Base-by-base conservation (phyloP, 164 flowering plant species). In the Dillenia suffruticosa region DNA sequence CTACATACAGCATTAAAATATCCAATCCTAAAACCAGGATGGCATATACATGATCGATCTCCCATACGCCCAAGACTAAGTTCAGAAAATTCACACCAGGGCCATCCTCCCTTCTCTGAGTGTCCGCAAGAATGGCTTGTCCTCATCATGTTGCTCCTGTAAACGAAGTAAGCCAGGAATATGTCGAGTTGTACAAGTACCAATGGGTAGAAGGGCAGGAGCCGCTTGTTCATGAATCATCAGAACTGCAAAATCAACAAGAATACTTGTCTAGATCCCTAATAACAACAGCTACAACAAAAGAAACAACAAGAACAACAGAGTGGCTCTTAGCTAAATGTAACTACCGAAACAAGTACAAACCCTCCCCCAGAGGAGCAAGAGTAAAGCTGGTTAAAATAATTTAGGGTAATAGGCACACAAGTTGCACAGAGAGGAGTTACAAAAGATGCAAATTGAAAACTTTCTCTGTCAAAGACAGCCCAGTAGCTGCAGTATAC, bases 91-190 rank as follows among this genome's bases (percentile, higher is more conserved):
- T 14, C 69, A 68, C 64, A 88, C 97, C 89, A 70, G 79, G 24
- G 68, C 64, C 67, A 70, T 44, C 64, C 47, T 80, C 6, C 84
- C 87, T 51, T 84, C 89, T 70, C 70, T 78, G 15, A 46, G 58
- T 14, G 62, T 51, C 51, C 70, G 72, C 66, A 72, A 53, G 12
- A 62, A 60, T 56, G 85, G 49, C 66, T 70, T 80, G 69, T 62
- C 53, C 15, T 84, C 90, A 72, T 81, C 80, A 43, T 77, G 84
- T 70, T 82, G 88, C 70, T 85, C 92, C 76, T 79, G 89, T 49
- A 75, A 73, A 61, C 76, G 78, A 72, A 79, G 81, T 32, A 90
- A 82, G 14, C 83, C 61, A 26, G 88, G 82, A 73, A 82, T 72
- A 65, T 72, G 64, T 11, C 75, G 74, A 67, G 80, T 57, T 13